phyloP scores from a whole-genome alignment of 139 green algal species.

The Closterium sp. region DNA sequence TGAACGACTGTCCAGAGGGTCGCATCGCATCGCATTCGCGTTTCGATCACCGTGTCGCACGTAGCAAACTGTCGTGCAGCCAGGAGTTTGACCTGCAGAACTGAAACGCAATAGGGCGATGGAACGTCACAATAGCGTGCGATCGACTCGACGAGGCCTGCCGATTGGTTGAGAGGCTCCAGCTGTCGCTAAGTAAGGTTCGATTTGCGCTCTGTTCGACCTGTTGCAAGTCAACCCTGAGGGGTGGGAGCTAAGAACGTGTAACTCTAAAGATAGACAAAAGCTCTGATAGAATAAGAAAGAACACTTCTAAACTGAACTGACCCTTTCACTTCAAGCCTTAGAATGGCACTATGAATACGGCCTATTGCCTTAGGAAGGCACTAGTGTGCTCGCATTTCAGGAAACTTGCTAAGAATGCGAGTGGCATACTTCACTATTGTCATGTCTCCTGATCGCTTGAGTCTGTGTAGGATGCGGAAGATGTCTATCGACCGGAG shows the following conservation, averaged over 20 bases:
- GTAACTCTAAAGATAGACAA: too few relatives aligned
- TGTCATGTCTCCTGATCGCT: constrained; percentile 47
- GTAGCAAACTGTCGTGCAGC: not conserved
- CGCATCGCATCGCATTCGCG: not conserved
- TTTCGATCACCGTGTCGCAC: not conserved
- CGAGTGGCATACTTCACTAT: constrained; percentile 68
- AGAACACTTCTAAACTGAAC: too few relatives aligned
- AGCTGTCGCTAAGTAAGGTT: too few relatives aligned
- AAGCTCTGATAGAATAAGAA: too few relatives aligned
- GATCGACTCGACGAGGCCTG: not conserved
- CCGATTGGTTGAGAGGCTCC: not conserved
- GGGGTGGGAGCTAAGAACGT: too few relatives aligned
- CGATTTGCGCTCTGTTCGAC: too few relatives aligned
- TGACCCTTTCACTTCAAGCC: too few relatives aligned
- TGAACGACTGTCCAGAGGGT: not conserved
- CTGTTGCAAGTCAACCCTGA: too few relatives aligned
- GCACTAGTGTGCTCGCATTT: not conserved
- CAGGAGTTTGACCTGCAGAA: not conserved
- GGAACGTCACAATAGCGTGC: too few relatives aligned
- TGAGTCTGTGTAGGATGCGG: constrained; percentile 54
- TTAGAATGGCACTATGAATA: too few relatives aligned
- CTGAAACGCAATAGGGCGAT: not conserved
- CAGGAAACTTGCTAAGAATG: constrained; percentile 57
- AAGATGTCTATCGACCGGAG: constrained; percentile 54
- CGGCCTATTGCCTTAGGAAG: too few relatives aligned